Base-by-base conservation (phyloP, 495 filamentous ascomycete genomes). In the Aspergillus diversus region DNA sequence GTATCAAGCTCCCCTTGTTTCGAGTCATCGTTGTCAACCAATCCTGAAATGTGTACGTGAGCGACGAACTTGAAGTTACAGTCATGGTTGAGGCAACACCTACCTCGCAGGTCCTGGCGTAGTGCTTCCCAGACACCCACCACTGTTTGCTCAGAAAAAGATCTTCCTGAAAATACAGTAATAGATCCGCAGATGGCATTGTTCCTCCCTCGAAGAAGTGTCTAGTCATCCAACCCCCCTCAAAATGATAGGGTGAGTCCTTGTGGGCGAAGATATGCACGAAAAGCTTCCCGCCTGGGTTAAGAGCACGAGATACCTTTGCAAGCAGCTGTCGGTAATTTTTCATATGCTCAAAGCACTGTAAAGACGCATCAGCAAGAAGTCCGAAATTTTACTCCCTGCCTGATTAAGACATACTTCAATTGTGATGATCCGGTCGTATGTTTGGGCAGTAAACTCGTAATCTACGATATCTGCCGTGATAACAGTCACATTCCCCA, bases 321-420 rank as follows among this genome's bases (percentile, higher is more conserved):
- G 13, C 7, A 17, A 57, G 33, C 21, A 57, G 35, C 9, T 8
- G 11, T 17, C 43, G 8, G 35, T 57, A 57, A 17, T 57, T 57
- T 35, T 57, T 57, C 55, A 57, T 57, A 43, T 57, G 55, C 55
- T 57, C 55, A 27, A 57, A 57, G 13, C 9, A 57, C 55, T 57
- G 27, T 57, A 17, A 39, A 43, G 27, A 1, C 21, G 21, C 1
- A 27, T 27, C 21, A 27, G 21, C 21, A 27, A 27, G 21, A 27
- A 27, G 21, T 27, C 21, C 21, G 21, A 27, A 27, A 27, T 1
- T 27, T 27, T 2, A 27, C 21, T 27, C 21, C 21, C 21, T 27
- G 21, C 21, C 21, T 27, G 21, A 27, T 27, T 27, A 27, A 27
- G 21, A 27, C n/a, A 42, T n/a, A 17, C 39, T n/a, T 43, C 39